Percentiles rank a stretch among this genome's conserved stretches.
Conservation (phyloP, 768 basidiomycete genomes). For the Tylopilus plumbeoviolaceoides region DNA sequence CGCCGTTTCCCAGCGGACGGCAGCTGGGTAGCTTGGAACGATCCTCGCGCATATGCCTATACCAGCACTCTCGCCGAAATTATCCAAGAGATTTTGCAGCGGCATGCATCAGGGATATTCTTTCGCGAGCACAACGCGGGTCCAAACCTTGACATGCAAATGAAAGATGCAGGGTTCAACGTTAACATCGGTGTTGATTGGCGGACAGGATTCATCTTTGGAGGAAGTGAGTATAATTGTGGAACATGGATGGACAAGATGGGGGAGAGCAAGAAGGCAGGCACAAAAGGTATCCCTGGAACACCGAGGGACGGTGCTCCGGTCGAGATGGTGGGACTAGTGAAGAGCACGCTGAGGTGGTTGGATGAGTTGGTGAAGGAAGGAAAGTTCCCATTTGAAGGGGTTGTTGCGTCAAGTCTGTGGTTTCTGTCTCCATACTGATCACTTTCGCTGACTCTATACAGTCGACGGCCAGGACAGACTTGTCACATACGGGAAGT, state of each 20-base stretch:
- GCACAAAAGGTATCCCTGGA: conserved; percentile 93
- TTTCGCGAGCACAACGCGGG: conserved; percentile 98
- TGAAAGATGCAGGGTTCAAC: conserved; percentile 89
- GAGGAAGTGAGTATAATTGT: conserved; percentile 83
- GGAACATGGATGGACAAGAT: conserved; percentile 99
- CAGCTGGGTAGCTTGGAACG: conserved; percentile 91
- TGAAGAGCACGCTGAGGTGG: conserved; percentile 94
- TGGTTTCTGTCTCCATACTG: neutral
- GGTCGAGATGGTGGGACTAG: conserved; percentile 88
- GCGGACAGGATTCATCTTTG: conserved; percentile 85
- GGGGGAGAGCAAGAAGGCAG: conserved; percentile 89
- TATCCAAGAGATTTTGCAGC: conserved; percentile 93
- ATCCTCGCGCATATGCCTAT: conserved; percentile 75
- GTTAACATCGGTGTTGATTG: conserved; percentile 95
- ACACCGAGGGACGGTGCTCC: conserved; percentile 96
- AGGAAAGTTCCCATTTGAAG: conserved; percentile 84
- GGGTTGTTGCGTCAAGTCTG: conserved; percentile 78
- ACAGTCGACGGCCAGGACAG: conserved; percentile 67
- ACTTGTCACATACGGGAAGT: conserved; percentile 84
- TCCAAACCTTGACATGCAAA: conserved; percentile 95
- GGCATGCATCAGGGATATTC: conserved; percentile 86
- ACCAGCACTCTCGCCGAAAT: conserved; percentile 88
- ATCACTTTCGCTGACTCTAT: neutral
- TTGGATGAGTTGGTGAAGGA: conserved; percentile 58
- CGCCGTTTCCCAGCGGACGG: conserved; percentile 96